Conservation (phyloP, 1,139 yeast species). For the Hanseniaspora sp. region DNA sequence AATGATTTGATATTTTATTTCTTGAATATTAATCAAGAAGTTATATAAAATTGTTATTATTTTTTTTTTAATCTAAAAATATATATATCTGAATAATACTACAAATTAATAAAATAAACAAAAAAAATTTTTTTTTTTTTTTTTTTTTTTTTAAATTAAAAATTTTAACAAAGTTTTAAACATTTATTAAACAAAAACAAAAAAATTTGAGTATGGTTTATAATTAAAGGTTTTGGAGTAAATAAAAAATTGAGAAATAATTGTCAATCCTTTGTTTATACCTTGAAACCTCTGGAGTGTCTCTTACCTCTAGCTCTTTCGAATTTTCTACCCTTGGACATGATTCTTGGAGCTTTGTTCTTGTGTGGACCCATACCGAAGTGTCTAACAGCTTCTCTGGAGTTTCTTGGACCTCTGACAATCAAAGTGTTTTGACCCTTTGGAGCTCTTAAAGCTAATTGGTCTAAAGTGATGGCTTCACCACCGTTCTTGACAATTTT, state of each 20-base stretch:
- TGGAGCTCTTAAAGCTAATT: constrained; percentile 98
- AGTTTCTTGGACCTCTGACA: constrained; percentile 96
- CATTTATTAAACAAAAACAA: background rate
- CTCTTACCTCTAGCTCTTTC: constrained; percentile 99
- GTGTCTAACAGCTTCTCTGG: constrained; percentile 99
- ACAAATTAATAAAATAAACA: background rate
- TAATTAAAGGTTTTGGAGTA: background rate
- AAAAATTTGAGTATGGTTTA: too few relatives aligned
- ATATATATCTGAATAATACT: background rate
- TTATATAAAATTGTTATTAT: background rate
- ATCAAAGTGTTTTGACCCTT: constrained; percentile 97
- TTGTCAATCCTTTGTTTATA: constrained; percentile 44
- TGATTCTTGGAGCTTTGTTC: constrained; percentile 97
- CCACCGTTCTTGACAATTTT: constrained; percentile 98
- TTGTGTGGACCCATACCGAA: constrained; percentile 99
- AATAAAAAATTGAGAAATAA: constrained; percentile 7
- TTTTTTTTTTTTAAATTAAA: background rate
- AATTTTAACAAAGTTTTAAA: background rate
- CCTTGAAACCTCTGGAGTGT: constrained; percentile 99
- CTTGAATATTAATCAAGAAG: background rate
- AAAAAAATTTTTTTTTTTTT: background rate
- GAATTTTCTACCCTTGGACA: constrained; percentile 97
- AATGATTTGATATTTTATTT: background rate
- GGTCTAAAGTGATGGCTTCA: constrained; percentile 98
- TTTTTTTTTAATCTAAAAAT: background rate